Conservation (phyloP, 78 protist species). For the Monosiga brevicollis region DNA sequence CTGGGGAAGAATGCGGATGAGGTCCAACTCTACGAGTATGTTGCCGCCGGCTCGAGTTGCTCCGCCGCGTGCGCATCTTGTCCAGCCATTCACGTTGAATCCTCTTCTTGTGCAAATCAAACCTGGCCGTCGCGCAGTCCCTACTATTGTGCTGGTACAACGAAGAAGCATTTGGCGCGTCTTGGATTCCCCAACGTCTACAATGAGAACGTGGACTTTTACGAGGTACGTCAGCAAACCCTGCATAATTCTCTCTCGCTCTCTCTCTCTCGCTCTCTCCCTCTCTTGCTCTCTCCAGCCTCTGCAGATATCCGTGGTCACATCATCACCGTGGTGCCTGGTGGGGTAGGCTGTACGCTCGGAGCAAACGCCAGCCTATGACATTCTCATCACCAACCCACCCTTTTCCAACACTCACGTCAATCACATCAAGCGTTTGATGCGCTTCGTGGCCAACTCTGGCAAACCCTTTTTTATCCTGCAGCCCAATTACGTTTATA, state of each 20-base stretch:
- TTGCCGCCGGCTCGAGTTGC: not conserved
- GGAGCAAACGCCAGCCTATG: too few species aligned
- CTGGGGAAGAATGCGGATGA: not conserved
- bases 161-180: not conserved
- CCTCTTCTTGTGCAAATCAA: not conserved
- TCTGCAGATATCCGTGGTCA: too few species aligned
- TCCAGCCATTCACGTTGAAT: not conserved
- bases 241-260: not conserved
- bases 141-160: not conserved
- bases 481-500: not conserved
- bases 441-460: not conserved
- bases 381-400: not conserved
- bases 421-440: not conserved
- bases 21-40: not conserved
- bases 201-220: not conserved
- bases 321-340: too few species aligned
- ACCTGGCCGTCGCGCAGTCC: too few species aligned
- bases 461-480: not conserved
- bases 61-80: not conserved
- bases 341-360: too few species aligned
- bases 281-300: not conserved
- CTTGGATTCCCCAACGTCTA: not conserved
- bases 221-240: not conserved
- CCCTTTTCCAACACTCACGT: not conserved
- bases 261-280: not conserved